Conservation (phyloP, 164 flowering plant species). For the Cinnamomum micranthum region DNA sequence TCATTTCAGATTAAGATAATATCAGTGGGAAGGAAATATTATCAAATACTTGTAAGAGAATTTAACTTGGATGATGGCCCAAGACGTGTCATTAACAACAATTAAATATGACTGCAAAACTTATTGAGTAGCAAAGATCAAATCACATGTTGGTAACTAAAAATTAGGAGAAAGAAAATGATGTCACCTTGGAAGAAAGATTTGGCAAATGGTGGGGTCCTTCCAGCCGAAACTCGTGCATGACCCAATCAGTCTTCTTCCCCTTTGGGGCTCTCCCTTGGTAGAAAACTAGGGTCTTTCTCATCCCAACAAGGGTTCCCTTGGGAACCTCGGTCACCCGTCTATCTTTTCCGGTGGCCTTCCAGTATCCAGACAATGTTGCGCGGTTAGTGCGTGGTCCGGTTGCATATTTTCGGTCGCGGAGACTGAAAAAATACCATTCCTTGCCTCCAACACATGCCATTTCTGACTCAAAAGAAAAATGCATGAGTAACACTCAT, state of each 20-base stretch:
- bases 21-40: no score
- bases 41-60: no score
- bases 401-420: slow-evolving; percentile 72
- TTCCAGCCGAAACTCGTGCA: slow-evolving; percentile 77
- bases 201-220: slow-evolving; percentile 60
- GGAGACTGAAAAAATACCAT: slow-evolving; percentile 67
- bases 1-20: no score
- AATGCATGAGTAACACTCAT: not conserved
- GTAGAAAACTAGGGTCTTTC: slow-evolving; percentile 75
- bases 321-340: slow-evolving; percentile 21
- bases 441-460: slow-evolving; percentile 74
- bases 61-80: no score
- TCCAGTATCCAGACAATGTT: slow-evolving; percentile 71
- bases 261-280: slow-evolving; percentile 79
- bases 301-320: slow-evolving; percentile 65
- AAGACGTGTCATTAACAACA: no score
- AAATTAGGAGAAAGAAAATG: not conserved
- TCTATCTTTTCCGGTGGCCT: slow-evolving; percentile 79
- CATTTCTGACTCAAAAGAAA: slow-evolving; percentile 24
- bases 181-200: slow-evolving; percentile 21
- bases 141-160: no score
- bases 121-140: no score
- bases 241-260: slow-evolving; percentile 67
- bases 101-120: no score
- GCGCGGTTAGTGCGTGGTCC: slow-evolving; percentile 72